Percentiles rank a stretch among this genome's conserved stretches.
phyloP scores from a whole-genome alignment of 202 grass and related monocot species.

The Elaeis oleifera region DNA sequence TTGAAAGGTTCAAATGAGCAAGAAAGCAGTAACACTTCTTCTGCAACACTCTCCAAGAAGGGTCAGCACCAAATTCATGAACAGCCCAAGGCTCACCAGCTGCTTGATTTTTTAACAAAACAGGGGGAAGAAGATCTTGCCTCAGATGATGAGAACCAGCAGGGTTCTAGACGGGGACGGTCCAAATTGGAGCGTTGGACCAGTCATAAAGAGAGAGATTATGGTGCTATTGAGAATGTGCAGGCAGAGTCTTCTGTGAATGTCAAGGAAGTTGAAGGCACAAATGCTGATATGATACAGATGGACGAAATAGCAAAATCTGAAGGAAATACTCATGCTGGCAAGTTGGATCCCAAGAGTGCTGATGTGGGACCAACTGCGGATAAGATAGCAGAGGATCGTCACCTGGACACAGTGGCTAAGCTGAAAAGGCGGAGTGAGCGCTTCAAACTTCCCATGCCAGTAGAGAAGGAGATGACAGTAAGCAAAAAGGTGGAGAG shows the following conservation, averaged over 20 bases:
- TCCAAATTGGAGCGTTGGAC: slow-evolving; percentile 98
- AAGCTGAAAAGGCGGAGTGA: slow-evolving; percentile 90
- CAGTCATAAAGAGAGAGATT: slow-evolving; percentile 88
- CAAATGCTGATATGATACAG: background rate
- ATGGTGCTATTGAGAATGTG: slow-evolving; percentile 42
- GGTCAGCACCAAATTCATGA: slow-evolving; percentile 31
- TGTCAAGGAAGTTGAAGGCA: slow-evolving; percentile 33
- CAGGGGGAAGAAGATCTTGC: slow-evolving; percentile 51
- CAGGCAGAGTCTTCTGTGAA: slow-evolving; percentile 22
- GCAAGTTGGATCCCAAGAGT: slow-evolving; percentile 41
- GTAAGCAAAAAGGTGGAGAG: slow-evolving; percentile 50
- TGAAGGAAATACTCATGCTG: slow-evolving; percentile 32
- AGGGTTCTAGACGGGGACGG: slow-evolving; percentile 77
- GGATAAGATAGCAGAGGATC: slow-evolving; percentile 48
- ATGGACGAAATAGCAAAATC: slow-evolving; percentile 35
- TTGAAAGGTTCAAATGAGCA: slow-evolving; percentile 42
- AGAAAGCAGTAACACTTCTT: slow-evolving; percentile 41
- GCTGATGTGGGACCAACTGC: slow-evolving; percentile 41
- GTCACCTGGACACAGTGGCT: slow-evolving; percentile 83
- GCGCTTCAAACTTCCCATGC: slow-evolving; percentile 97
- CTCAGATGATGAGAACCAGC: slow-evolving; percentile 66
- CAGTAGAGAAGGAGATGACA: slow-evolving; percentile 60
- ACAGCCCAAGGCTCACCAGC: slow-evolving; percentile 25
- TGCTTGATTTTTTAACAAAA: slow-evolving; percentile 30
- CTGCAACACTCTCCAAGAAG: slow-evolving; percentile 34